Conservation (phyloP, 1,284 basidiomycete species). For the Tilletia setariae region DNA sequence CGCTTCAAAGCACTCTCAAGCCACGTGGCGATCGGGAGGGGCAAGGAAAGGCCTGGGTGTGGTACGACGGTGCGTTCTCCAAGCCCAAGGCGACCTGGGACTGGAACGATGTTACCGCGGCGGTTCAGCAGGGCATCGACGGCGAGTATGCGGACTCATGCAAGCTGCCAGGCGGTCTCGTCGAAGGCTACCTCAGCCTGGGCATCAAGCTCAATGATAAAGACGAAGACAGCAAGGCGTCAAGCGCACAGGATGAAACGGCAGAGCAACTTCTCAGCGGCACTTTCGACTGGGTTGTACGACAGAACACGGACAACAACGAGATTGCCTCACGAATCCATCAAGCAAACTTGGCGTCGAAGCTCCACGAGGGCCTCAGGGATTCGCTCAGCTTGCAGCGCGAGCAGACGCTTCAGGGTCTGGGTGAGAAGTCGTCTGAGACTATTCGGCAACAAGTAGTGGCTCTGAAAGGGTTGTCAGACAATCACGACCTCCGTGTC, state of each 20-base stretch:
- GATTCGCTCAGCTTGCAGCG: too few species aligned
- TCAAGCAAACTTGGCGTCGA: too few species aligned
- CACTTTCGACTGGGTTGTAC: too few species aligned
- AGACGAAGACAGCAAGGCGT: not conserved
- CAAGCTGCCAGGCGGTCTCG: conserved; percentile 5
- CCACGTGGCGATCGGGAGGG: not conserved
- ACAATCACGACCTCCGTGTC: too few species aligned
- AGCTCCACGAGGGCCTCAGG: too few species aligned
- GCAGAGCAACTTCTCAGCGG: not conserved
- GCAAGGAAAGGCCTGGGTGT: not conserved
- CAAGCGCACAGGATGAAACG: too few species aligned
- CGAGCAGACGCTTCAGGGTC: too few species aligned
- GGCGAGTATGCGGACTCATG: not conserved
- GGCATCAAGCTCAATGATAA: not conserved
- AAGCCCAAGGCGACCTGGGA: not conserved
- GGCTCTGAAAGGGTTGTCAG: too few species aligned
- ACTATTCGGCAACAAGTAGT: too few species aligned
- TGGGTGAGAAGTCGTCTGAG: too few species aligned
- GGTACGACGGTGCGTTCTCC: not conserved
- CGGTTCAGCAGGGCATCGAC: not conserved
- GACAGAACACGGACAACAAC: too few species aligned
- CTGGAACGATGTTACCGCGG: not conserved
- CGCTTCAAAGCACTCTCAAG: not conserved
- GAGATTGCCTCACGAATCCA: too few species aligned
- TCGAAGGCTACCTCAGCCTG: not conserved